phyloP scores from a whole-genome alignment of 2,329 filamentous ascomycete species.

The Diaporthe ilicicola region DNA sequence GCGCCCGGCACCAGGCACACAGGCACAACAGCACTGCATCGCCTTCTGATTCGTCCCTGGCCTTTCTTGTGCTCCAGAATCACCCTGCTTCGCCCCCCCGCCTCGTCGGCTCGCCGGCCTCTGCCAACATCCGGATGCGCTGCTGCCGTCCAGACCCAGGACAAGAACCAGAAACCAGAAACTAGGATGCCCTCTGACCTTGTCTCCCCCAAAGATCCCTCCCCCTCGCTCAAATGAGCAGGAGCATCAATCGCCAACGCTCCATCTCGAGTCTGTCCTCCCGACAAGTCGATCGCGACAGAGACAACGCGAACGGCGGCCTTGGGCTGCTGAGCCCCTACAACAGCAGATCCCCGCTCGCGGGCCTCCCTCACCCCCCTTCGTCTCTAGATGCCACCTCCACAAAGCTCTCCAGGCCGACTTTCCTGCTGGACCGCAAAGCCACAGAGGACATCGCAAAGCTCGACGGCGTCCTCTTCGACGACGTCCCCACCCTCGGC shows the following conservation, averaged over 20 bases:
- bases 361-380: slow-evolving; percentile 31
- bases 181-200: slow-evolving; percentile 25
- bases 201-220: slow-evolving; percentile 18
- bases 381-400: slow-evolving; percentile 30
- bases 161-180: neutral
- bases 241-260: slow-evolving; percentile 34
- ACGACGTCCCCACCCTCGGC: slow-evolving; percentile 35
- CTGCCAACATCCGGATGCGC: slow-evolving; percentile 15
- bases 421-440: slow-evolving; percentile 29
- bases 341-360: slow-evolving; percentile 34
- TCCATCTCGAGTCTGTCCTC: slow-evolving; percentile 35
- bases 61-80: neutral
- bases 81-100: slow-evolving; percentile 15
- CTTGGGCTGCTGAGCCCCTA: slow-evolving; percentile 32
- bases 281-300: slow-evolving; percentile 30
- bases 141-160: neutral
- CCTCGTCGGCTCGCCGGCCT: slow-evolving; percentile 13
- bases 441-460: slow-evolving; percentile 33
- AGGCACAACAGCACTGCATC: neutral
- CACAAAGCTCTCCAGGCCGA: slow-evolving; percentile 28
- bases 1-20: neutral
- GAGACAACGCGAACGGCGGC: slow-evolving; percentile 31
- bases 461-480: slow-evolving; percentile 36
- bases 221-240: slow-evolving; percentile 32
- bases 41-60: neutral